phyloP scores from a whole-genome alignment of 257 asterid species.

The Euphrasia confusa region DNA sequence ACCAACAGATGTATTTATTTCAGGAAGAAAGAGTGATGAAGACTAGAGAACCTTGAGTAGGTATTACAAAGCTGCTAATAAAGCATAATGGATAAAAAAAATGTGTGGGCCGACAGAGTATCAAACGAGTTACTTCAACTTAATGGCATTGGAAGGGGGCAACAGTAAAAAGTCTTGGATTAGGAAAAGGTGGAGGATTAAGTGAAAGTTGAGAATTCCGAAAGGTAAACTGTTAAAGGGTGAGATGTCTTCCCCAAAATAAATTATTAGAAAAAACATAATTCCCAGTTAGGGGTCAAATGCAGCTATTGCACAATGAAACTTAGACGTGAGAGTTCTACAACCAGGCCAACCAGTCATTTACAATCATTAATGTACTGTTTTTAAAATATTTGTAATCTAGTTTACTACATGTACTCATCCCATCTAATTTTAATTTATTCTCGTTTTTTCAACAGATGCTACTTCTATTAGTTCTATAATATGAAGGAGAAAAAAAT shows the following conservation, averaged over 20 bases:
- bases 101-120: neutral
- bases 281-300: neutral
- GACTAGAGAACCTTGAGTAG: constrained; percentile 3
- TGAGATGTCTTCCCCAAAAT: no score
- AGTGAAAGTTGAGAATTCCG: no score
- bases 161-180: neutral
- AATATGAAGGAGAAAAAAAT: constrained; percentile 4
- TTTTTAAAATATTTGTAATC: neutral
- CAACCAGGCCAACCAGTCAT: neutral
- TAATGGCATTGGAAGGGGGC: constrained; percentile 8
- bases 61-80: constrained; percentile 3
- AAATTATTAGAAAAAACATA: neutral
- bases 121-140: neutral
- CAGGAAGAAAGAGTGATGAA: neutral
- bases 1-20: constrained; percentile 1
- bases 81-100: neutral
- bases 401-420: neutral
- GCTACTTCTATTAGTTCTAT: neutral
- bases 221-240: no score
- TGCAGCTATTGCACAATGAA: neutral
- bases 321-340: constrained; percentile 1
- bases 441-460: neutral
- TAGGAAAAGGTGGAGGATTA: no score
- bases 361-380: neutral
- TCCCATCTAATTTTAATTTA: constrained; percentile 1